phyloP scores from a whole-genome alignment of 176 grass and related monocot species.

The Cenchrus purpureus region DNA sequence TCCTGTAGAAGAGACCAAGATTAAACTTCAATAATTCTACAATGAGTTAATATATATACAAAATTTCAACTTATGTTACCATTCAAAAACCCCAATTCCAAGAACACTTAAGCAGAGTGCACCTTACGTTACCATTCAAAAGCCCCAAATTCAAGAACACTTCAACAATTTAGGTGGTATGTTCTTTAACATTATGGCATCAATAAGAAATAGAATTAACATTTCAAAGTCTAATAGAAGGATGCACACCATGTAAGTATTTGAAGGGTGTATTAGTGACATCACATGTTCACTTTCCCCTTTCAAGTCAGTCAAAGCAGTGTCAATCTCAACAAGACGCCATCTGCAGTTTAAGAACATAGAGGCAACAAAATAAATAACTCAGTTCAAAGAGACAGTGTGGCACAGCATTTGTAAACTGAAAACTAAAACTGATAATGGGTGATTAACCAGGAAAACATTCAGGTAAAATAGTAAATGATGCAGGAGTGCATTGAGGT shows the following conservation, averaged over 20 bases:
- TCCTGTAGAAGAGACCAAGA: conserved; percentile 51
- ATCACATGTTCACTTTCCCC: conserved; percentile 77
- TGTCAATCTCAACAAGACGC: conserved; percentile 89
- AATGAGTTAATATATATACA: not conserved
- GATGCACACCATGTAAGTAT: conserved; percentile 86
- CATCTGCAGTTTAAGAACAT: conserved; percentile 59
- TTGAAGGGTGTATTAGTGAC: conserved; percentile 90
- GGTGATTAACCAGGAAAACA: not conserved
- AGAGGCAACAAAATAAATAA: not conserved
- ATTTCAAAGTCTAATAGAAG: conserved; percentile 14
- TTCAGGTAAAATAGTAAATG: not conserved
- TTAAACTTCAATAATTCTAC: conserved; percentile 24
- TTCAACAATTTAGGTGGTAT: not conserved
- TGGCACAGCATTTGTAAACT: not conserved
- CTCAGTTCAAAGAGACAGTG: not conserved
- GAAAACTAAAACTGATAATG: not conserved
- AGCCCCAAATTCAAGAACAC: conserved; percentile 16
- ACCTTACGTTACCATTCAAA: not conserved
- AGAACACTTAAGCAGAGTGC: not conserved
- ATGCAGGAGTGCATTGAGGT: conserved; percentile 11
- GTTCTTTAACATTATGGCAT: not conserved
- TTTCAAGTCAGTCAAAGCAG: conserved; percentile 69
- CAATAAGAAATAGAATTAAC: conserved; percentile 6
- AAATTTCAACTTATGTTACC: not conserved
- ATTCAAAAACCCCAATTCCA: conserved; percentile 21